phyloP scores from a whole-genome alignment of 495 filamentous ascomycete species.

The Xylaria cubensis region DNA sequence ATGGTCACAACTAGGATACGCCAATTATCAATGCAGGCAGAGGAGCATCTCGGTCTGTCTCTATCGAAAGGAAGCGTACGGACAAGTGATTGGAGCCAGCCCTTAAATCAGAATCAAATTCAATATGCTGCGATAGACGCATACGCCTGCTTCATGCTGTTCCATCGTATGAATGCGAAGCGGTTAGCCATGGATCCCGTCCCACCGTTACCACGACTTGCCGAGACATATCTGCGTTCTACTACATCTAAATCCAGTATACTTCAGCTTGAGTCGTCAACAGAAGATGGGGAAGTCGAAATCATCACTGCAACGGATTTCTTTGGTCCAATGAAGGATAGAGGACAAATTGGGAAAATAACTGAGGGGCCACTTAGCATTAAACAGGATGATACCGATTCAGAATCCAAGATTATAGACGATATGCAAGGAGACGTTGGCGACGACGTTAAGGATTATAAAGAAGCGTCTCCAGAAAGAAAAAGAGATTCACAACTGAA shows the following conservation, averaged over 20 bases:
- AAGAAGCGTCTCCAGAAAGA: not conserved
- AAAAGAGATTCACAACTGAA: not conserved
- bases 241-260: not conserved
- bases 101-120: slow-evolving; percentile 63
- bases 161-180: slow-evolving; percentile 65
- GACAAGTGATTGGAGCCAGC: slow-evolving; percentile 67
- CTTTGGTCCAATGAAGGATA: not conserved
- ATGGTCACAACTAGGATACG: slow-evolving; percentile 64
- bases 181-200: slow-evolving; percentile 61
- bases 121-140: slow-evolving; percentile 71
- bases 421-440: not conserved
- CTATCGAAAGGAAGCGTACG: slow-evolving; percentile 67
- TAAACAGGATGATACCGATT: not conserved
- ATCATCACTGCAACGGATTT: slow-evolving; percentile 17
- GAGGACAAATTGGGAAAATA: not conserved
- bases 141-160: slow-evolving; percentile 71
- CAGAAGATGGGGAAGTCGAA: slow-evolving; percentile 1
- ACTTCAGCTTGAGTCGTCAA: slow-evolving; percentile 23
- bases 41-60: slow-evolving; percentile 69
- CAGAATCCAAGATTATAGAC: not conserved
- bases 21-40: slow-evolving; percentile 62
- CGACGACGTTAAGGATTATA: not conserved
- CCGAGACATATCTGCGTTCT: slow-evolving; percentile 53
- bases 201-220: slow-evolving; percentile 66
- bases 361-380: not conserved